Evolutionary conservation across 352 stramenopile species (phyloP), one percentile per base, ranked within the genome.

Genomic region (Pythium periplocum): DNA sequence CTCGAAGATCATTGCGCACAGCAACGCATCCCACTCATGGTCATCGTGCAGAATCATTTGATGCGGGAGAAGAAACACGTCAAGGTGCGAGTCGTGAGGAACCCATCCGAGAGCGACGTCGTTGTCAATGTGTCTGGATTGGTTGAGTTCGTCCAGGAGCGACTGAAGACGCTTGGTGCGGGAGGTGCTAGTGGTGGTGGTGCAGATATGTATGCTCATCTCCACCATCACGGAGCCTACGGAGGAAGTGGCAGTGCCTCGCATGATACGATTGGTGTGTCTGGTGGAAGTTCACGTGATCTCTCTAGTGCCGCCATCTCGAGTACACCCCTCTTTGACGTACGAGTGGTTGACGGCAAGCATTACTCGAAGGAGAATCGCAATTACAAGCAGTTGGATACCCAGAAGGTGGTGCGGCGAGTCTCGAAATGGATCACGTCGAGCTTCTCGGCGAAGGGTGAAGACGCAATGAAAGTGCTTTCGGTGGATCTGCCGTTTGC

Each of bases 371-470:
- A 90, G 53, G 78, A 85, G 17, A 65, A 78, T 43, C 78, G 78
- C 32, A 79, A 90, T 60, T 81, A 81, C 53, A 69, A 78, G 53
- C 74, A 75, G 36, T 55, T 76, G 50, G 84, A 94, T 55, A 83
- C 57, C n/a, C 74, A 90, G 38, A 89, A 90, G 57, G 77, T 90
- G 44, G 78, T 77, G 38, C 84, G 84, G 2, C 80, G 82, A n/a
- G 84, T 92, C 33, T 90, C 76, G 35, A 94, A 94, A 54, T 94
- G 84, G 84, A 87, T 93, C 52, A 86, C 70, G 2, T 81, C 82
- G 30, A 92, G 80, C 40, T 91, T 94, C 31, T 80, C 80, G 5
- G 83, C 70, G 9, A 68, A 71, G 4, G 79, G 78, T 11, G 78
- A 90, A 6, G 80, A 94, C 34, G 77, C 82, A 2, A 90, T 92